phyloP scores from a whole-genome alignment of 2,329 filamentous ascomycete species.

The Penicillium polonicum region DNA sequence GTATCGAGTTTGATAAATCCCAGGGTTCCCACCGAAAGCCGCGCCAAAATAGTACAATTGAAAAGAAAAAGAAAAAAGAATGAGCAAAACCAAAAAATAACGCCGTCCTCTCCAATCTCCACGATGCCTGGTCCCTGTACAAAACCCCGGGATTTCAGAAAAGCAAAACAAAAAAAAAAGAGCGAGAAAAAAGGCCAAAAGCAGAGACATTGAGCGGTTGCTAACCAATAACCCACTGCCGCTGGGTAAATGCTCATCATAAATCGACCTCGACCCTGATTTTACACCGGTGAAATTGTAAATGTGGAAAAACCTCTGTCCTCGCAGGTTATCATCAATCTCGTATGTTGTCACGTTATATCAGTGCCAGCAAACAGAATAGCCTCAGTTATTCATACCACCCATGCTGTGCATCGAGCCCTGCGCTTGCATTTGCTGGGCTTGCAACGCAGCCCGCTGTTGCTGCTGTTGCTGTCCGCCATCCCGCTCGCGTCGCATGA shows the following conservation, averaged over 20 bases:
- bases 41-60: slow-evolving; percentile 28
- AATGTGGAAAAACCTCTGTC: background rate
- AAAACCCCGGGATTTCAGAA: slow-evolving; percentile 19
- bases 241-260: background rate
- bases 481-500: slow-evolving; percentile 41
- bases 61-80: slow-evolving; percentile 3
- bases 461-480: slow-evolving; percentile 33
- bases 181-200: slow-evolving; percentile 3
- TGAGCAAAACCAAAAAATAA: slow-evolving; percentile 18
- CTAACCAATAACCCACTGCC: background rate
- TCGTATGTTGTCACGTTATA: background rate
- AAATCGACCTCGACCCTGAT: background rate
- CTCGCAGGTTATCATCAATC: background rate
- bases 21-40: slow-evolving; percentile 18
- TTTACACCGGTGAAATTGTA: slow-evolving; percentile 1
- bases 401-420: slow-evolving; percentile 42
- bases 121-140: slow-evolving; percentile 26
- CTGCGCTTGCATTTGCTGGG: slow-evolving; percentile 42
- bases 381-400: slow-evolving; percentile 36
- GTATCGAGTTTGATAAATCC: slow-evolving; percentile 36
- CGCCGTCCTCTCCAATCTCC: slow-evolving; percentile 28
- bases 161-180: slow-evolving; percentile 10
- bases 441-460: slow-evolving; percentile 35
- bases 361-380: slow-evolving; percentile 4
- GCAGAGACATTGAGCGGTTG: background rate